Conservation (phyloP, 768 basidiomycete genomes). For the Amanita muscaria region DNA sequence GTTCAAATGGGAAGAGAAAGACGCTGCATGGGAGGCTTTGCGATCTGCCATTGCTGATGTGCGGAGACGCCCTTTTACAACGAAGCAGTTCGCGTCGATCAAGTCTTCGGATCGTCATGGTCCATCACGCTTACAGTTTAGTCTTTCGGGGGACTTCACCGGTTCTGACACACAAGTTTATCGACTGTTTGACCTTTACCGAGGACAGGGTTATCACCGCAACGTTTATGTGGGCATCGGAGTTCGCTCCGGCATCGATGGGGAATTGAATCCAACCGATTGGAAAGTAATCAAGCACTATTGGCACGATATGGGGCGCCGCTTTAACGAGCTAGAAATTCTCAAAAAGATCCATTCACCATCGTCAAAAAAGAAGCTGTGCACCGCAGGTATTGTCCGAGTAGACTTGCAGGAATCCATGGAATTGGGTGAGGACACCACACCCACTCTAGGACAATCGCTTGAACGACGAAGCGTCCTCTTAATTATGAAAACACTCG, state of each 20-base stretch:
- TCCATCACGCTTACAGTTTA: background rate
- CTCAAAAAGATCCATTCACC: background rate
- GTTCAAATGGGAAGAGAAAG: background rate
- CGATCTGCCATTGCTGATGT: background rate
- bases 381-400: background rate
- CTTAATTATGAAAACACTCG: background rate
- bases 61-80: background rate
- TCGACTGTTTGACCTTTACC: background rate
- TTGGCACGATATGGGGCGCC: background rate
- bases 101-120: background rate
- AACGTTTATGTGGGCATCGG: background rate
- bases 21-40: background rate
- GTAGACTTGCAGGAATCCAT: background rate
- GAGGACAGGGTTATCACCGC: background rate
- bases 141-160: background rate
- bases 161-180: background rate
- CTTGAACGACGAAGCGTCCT: background rate
- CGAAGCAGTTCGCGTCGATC: background rate
- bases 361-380: background rate
- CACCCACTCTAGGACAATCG: background rate
- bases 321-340: background rate
- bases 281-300: background rate
- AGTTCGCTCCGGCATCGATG: background rate
- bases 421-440: background rate
- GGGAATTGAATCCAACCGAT: background rate